Conservation (phyloP, 352 stramenopile genomes). For the Pythium phragmitis region DNA sequence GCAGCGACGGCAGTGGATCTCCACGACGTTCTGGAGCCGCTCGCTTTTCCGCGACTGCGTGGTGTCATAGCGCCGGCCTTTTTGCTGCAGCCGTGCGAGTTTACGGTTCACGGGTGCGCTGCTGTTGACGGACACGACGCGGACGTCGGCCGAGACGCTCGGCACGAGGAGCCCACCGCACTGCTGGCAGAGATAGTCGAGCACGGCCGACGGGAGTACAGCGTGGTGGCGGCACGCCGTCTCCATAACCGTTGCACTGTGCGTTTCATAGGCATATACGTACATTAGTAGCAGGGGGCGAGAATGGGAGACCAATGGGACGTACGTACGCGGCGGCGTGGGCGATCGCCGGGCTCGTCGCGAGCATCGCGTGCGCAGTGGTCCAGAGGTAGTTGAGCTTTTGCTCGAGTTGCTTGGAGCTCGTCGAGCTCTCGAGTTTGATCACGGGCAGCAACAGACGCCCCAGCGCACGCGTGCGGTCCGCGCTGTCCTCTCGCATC, state of each 20-base stretch:
- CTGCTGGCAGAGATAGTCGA: slow-evolving; percentile 69
- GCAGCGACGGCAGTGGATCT: slow-evolving; percentile 56
- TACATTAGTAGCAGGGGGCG: not conserved
- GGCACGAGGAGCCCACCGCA: slow-evolving; percentile 64
- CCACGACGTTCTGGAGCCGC: slow-evolving; percentile 30
- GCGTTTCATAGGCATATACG: not conserved
- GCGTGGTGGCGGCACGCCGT: slow-evolving; percentile 34
- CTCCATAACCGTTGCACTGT: slow-evolving; percentile 56
- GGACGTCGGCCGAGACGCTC: slow-evolving; percentile 52
- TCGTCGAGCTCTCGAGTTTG: slow-evolving; percentile 33
- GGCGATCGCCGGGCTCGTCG: slow-evolving; percentile 36
- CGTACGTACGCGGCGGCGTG: slow-evolving; percentile 52
- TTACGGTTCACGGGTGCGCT: slow-evolving; percentile 51
- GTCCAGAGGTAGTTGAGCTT: slow-evolving; percentile 70
- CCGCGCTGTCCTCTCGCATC: not conserved
- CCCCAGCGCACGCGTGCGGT: not conserved
- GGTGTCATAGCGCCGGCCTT: slow-evolving; percentile 23
- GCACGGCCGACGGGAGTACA: slow-evolving; percentile 40
- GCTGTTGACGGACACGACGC: slow-evolving; percentile 42
- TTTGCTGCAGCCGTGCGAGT: slow-evolving; percentile 38
- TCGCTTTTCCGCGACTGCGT: slow-evolving; percentile 5
- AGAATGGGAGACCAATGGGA: not conserved
- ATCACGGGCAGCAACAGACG: slow-evolving; percentile 43
- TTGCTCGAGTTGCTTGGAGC: slow-evolving; percentile 61
- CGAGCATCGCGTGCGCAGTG: slow-evolving; percentile 48